Evolutionary conservation across 2,329 filamentous ascomycete genomes (phyloP).

Genomic region (Xylariaceae sp.): DNA sequence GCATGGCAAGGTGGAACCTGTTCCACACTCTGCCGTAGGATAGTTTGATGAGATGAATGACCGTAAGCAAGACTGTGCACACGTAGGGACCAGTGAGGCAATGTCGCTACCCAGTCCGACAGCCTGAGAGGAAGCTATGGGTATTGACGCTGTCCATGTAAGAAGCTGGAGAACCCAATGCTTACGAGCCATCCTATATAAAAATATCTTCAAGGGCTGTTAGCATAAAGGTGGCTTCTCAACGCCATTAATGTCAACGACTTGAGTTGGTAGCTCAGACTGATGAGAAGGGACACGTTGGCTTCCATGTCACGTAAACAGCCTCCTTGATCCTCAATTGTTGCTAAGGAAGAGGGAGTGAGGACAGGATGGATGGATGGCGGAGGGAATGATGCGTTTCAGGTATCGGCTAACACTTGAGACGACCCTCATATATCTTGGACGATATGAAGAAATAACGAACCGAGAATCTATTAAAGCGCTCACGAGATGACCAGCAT

Average conservation of each 20-base stretch:
- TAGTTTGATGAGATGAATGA: constrained; percentile 60
- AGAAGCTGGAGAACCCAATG: constrained; percentile 25
- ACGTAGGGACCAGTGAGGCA: constrained; percentile 25
- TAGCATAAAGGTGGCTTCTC: constrained; percentile 20
- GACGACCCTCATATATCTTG: constrained; percentile 20
- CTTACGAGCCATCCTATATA: constrained; percentile 31
- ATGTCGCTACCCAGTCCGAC: constrained; percentile 27
- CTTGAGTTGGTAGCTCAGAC: constrained; percentile 15
- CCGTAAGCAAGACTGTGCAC: constrained; percentile 47
- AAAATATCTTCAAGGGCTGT: constrained; percentile 26
- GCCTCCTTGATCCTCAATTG: constrained; percentile 13
- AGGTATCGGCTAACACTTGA: constrained; percentile 15
- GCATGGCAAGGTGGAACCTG: constrained; percentile 51
- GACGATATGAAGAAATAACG: constrained; percentile 23
- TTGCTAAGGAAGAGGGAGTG: constrained; percentile 9
- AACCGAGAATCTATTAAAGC: constrained; percentile 31
- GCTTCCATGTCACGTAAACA: constrained; percentile 18
- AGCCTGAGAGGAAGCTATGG: constrained; percentile 18
- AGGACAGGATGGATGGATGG: constrained; percentile 8
- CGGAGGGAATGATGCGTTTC: constrained; percentile 20
- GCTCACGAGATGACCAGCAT: constrained; percentile 32
- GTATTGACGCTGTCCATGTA: constrained; percentile 28
- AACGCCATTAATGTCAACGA: constrained; percentile 1
- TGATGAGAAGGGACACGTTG: constrained; percentile 19
- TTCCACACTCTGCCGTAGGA: constrained; percentile 42